Percentiles rank a stretch among this genome's conserved stretches.
Evolutionary conservation across 306 rosid species (phyloP).

Genomic region (Carpinus fangiana): DNA sequence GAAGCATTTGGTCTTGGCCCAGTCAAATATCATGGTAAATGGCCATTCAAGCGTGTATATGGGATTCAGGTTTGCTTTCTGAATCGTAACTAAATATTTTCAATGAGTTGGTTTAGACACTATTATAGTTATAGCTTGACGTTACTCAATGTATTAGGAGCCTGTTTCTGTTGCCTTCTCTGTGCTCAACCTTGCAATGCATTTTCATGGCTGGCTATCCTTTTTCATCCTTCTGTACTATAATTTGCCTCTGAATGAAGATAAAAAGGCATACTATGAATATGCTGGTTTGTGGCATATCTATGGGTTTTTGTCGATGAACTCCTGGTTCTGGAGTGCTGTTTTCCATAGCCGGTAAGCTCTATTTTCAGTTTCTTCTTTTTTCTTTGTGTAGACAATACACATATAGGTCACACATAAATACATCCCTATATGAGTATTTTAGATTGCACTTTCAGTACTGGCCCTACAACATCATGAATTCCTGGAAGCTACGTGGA

Average conservation of each 20-base stretch:
- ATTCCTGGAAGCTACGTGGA: neutral
- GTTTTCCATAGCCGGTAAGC: slow-evolving; percentile 75
- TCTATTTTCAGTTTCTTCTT: slow-evolving; percentile 5
- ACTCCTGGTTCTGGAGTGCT: slow-evolving; percentile 74
- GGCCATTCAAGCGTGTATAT: slow-evolving; percentile 67
- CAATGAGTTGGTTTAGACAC: slow-evolving; percentile 14
- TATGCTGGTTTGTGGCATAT: slow-evolving; percentile 61
- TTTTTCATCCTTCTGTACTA: slow-evolving; percentile 55
- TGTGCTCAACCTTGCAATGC: slow-evolving; percentile 66
- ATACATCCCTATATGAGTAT: neutral
- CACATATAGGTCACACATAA: neutral
- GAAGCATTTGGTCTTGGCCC: slow-evolving; percentile 43
- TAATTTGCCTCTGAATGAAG: slow-evolving; percentile 55
- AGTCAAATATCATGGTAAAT: slow-evolving; percentile 79
- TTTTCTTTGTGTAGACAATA: neutral
- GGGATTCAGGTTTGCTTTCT: slow-evolving; percentile 70
- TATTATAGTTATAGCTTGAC: slow-evolving; percentile 21
- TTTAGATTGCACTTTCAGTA: neutral
- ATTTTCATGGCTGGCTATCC: slow-evolving; percentile 78
- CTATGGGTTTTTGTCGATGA: slow-evolving; percentile 57
- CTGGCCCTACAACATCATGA: neutral
- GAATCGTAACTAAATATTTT: slow-evolving; percentile 14
- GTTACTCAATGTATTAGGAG: slow-evolving; percentile 49
- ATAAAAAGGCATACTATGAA: slow-evolving; percentile 57
- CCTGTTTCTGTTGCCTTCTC: slow-evolving; percentile 76